Percentiles rank a stretch among this genome's conserved stretches.
These are phyloP conservation scores for Herpetospermum pedunculosum DNA, from an alignment of 306 rosid species.

Conservation along the genomic window DNA sequence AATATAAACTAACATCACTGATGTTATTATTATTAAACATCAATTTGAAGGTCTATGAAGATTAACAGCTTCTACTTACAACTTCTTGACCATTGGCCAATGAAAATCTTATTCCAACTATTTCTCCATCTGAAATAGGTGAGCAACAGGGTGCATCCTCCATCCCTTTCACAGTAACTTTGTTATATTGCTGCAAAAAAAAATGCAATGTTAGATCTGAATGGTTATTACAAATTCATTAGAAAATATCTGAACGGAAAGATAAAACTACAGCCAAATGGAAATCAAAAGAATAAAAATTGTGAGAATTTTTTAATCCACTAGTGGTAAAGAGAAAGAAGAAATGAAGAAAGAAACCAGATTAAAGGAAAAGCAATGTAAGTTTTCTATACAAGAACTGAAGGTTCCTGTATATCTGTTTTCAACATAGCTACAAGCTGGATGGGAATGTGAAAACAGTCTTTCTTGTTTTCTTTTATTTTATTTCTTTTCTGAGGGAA, in stretches of 20 bases:
- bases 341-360: background rate
- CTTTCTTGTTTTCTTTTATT: background rate
- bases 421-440: background rate
- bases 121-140: slow-evolving; percentile 2
- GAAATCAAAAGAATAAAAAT: background rate
- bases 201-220: background rate
- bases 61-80: background rate
- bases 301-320: background rate
- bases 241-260: background rate
- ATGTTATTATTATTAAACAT: background rate
- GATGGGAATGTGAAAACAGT: background rate
- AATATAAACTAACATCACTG: background rate
- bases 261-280: background rate
- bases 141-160: slow-evolving; percentile 10
- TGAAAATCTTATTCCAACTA: slow-evolving; percentile 6
- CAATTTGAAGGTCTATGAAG: background rate
- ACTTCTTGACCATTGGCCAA: slow-evolving; percentile 8
- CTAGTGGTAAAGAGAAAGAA: background rate
- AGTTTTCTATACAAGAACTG: background rate
- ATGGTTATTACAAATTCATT: background rate
- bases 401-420: background rate
- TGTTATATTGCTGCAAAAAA: background rate
- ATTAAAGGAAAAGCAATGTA: background rate
- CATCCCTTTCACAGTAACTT: background rate
- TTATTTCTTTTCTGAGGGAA: background rate